Evolutionary conservation across 768 basidiomycete species (phyloP).

Genomic region (Ramaria rubella): DNA sequence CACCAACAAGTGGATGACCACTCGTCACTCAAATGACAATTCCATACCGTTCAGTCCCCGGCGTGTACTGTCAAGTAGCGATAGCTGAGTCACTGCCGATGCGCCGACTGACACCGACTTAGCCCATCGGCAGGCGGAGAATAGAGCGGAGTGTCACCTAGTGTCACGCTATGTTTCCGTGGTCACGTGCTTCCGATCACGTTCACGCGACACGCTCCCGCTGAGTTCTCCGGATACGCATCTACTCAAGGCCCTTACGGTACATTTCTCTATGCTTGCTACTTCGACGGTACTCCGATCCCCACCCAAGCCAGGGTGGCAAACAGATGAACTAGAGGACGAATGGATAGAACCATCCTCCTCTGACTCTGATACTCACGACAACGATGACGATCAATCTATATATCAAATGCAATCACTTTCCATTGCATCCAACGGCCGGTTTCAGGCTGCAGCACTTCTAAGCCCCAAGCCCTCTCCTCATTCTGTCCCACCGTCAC

Average conservation of each 20-base stretch:
- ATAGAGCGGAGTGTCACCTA: not conserved
- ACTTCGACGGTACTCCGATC: not conserved
- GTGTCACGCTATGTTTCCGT: not conserved
- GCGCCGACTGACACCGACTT: too few relatives aligned
- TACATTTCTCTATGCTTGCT: conserved; percentile 1
- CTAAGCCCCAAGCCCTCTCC: conserved; percentile 22
- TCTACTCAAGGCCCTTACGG: not conserved
- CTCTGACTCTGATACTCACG: conserved; percentile 1
- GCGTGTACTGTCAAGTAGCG: too few relatives aligned
- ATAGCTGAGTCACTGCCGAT: too few relatives aligned
- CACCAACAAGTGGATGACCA: too few relatives aligned
- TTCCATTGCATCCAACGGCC: conserved; percentile 26
- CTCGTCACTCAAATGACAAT: too few relatives aligned
- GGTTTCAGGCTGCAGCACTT: conserved; percentile 47
- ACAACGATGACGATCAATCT: conserved; percentile 33
- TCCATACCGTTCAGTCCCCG: too few relatives aligned
- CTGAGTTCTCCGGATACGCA: not conserved
- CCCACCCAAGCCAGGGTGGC: conserved; percentile 58
- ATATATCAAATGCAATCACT: conserved; percentile 30
- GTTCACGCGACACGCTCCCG: not conserved
- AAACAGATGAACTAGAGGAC: conserved; percentile 84
- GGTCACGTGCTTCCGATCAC: not conserved
- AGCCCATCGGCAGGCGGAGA: too few relatives aligned
- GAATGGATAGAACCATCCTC: conserved; percentile 69
- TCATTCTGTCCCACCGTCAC: conserved; percentile 22